Base-by-base conservation (phyloP, 2,329 filamentous ascomycete species). In the Coniochaeta sp. region DNA sequence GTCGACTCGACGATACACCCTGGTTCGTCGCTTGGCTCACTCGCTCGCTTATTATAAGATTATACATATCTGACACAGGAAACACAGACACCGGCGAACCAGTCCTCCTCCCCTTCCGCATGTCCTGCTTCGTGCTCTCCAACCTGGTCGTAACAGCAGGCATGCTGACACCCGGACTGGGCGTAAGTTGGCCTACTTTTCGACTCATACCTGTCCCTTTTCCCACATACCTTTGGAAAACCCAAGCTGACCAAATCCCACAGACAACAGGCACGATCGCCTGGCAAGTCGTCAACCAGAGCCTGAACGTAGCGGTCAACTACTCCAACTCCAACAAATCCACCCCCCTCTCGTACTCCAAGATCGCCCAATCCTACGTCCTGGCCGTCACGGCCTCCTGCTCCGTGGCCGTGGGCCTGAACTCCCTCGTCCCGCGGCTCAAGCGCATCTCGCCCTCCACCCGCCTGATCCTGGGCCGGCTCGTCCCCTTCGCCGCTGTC, bases 301-400 rank as follows among this genome's bases (percentile, higher is more conserved):
- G 93, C 14, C 88, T 99, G 68, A 99, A 99, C 73, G 95, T 99
- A 31, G 93, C 91, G 66, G 93, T 99, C 81, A 99, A 99, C 82
- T 92, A 87, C 73, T 90, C 93, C 71, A 99, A 99, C 74, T 91
- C 93, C 64, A 99, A 99, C 83, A 99, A 99, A 76, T 96, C 92
- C 43, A 93, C 91, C 3, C 91, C 93, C 1, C 83, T 98, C 64
- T 89, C 90, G 22, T 89, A 86, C 62, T 84, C 85, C 24, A 90
- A 91, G 66, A 87, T 99, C 64, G 84, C 88, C 63, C 88, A 96
- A 75, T 97, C 92, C 58, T 99, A 98, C 80, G 84, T 89, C 71
- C 82, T 96, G 63, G 95, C 95, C 59, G 95, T 99, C 22, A 88
- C 90, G 60, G 93, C 95, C 34, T 96, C 91, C 16, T 99, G 95